Base-by-base conservation (phyloP, 495 filamentous ascomycete genomes). In the Sphaerosporella brunnea region DNA sequence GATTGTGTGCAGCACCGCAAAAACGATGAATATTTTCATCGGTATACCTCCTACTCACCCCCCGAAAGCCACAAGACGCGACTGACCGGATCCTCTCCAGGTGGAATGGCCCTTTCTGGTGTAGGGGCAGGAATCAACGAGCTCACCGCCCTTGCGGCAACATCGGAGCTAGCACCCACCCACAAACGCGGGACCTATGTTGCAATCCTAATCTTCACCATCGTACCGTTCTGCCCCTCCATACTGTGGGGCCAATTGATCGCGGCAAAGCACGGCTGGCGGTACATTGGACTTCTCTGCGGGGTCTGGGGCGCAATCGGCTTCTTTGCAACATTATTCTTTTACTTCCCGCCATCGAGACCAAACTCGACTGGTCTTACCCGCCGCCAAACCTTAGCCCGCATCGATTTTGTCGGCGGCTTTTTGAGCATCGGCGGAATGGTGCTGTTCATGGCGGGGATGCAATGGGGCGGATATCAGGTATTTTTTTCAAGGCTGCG, bases 231-330 rank as follows among this genome's bases (percentile, higher is more conserved):
- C 56, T 70, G 72, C 48, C 78, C 80, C 0, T 76, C 75, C 0
- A 78, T 79, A 1, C 64, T 84, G 32, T 83, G 71, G 67, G 78
- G 71, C 10, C 80, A 84, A 59, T 63, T 84, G 24, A 80, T 84
- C 42, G 68, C 77, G 19, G 64, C 63, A 10, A 59, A 74, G 34
- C 65, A 67, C 11, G 65, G 60, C 28, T 84, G 79, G 79, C 20
- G 20, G 3, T 43, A 25, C 21, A 43, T 4, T 36, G 75, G 75
- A 5, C 64, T 75, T 0, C 66, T 82, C 23, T 72, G 70, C 37
- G 70, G 69, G 9, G 65, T 69, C 8, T 81, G 77, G 77, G 72
- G 68, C 11, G 68, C 71, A 4, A 60, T 79, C 44, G 79, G 77
- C 7, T 61, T 82, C 36, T 52, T 79, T 44, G 64, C 75, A 51